A percentile compares a stretch with the other conserved stretches of the same genome.
Conservation (phyloP, 176 grass and related monocot species). For the Aechmea fasciata region DNA sequence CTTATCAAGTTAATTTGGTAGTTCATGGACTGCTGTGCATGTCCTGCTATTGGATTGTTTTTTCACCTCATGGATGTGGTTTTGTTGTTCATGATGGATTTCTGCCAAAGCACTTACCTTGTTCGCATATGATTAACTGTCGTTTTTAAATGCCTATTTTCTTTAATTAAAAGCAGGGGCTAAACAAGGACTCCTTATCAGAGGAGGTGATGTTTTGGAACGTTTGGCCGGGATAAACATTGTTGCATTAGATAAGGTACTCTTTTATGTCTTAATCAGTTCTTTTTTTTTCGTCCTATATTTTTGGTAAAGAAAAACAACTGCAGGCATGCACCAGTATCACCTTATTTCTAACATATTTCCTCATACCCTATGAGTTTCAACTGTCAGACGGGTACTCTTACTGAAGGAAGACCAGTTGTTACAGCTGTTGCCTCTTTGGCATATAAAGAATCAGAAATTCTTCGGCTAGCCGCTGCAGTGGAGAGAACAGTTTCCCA, state of each 20-base stretch:
- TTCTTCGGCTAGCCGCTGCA: conserved; percentile 81
- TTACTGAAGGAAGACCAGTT: conserved; percentile 90
- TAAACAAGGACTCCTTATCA: conserved; percentile 86
- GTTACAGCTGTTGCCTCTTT: conserved; percentile 74
- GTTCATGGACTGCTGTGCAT: too few relatives aligned
- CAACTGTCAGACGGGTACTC: conserved; percentile 60
- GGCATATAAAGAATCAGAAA: conserved; percentile 45
- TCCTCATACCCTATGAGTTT: conserved; percentile 2
- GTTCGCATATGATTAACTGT: too few relatives aligned
- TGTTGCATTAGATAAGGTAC: conserved; percentile 83
- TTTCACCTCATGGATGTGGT: background rate
- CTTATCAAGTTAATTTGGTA: too few relatives aligned
- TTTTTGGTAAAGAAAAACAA: background rate
- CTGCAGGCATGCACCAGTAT: background rate
- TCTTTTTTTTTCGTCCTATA: background rate
- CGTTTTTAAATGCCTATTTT: background rate
- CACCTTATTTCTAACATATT: background rate
- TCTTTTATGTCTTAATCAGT: conserved; percentile 10
- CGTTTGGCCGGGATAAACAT: conserved; percentile 66
- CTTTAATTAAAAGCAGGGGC: conserved; percentile 55
- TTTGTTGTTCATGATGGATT: background rate
- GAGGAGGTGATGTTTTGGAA: conserved; percentile 96
- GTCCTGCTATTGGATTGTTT: too few relatives aligned
- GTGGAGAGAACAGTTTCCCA: conserved; percentile 92
- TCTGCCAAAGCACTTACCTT: background rate